Percentiles rank a stretch among this genome's conserved stretches.
phyloP scores from a whole-genome alignment of 352 stramenopile genomes.

The Globisporangium spiculum region DNA sequence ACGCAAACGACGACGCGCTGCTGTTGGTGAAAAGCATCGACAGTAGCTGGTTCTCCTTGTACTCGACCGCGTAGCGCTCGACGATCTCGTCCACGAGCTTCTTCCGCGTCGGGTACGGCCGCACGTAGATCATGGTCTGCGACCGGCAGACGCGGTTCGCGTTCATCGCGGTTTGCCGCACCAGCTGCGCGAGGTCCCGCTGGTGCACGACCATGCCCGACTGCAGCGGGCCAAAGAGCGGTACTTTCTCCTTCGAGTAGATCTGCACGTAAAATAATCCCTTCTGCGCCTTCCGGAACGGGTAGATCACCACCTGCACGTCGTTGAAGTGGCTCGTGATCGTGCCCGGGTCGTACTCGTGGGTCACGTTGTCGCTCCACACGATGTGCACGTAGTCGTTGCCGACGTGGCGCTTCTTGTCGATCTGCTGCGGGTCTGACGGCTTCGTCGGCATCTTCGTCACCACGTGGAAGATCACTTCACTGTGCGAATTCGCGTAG shows the following conservation, averaged over 20 bases:
- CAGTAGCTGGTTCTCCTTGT: constrained; percentile 83
- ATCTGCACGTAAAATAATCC: constrained; percentile 78
- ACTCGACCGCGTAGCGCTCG: constrained; percentile 80
- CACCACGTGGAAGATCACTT: constrained; percentile 87
- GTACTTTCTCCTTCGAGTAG: constrained; percentile 80
- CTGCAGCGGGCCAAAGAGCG: constrained; percentile 75
- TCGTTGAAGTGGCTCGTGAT: constrained; percentile 90
- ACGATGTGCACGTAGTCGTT: constrained; percentile 89
- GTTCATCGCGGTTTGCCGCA: constrained; percentile 87
- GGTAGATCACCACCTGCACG: constrained; percentile 85
- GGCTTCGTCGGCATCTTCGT: constrained; percentile 86
- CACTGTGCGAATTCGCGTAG: constrained; percentile 77
- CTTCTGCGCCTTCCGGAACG: constrained; percentile 53
- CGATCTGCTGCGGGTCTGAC: constrained; percentile 80
- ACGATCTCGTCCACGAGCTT: constrained; percentile 88
- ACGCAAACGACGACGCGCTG: neutral
- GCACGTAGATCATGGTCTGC: constrained; percentile 80
- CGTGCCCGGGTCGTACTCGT: constrained; percentile 77
- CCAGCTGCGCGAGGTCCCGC: constrained; percentile 59
- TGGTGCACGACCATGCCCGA: constrained; percentile 83
- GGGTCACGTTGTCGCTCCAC: constrained; percentile 79
- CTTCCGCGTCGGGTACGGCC: constrained; percentile 83
- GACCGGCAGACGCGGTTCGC: constrained; percentile 84
- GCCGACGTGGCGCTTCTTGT: constrained; percentile 88
- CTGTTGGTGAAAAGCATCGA: constrained; percentile 66